Percentiles rank a stretch among this genome's conserved stretches.
Evolutionary conservation across 148 eudicot species (phyloP).

Genomic region (Cornus florida): DNA sequence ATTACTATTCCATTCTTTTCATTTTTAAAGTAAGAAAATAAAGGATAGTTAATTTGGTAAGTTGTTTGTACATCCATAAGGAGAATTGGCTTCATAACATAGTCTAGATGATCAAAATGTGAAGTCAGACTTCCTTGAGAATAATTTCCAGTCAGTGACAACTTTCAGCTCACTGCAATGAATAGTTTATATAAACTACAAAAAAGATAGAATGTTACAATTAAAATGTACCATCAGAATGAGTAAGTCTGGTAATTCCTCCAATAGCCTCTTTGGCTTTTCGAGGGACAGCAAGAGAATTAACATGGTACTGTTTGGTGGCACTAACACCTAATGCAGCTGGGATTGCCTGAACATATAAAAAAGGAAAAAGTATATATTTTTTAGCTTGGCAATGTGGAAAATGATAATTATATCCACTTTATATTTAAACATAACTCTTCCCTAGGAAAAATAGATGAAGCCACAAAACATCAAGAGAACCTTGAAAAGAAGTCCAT

Average conservation of each 20-base stretch:
- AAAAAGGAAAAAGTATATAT: not conserved
- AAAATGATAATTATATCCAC: not conserved
- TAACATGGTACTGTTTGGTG: conserved; percentile 79
- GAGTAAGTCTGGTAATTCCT: conserved; percentile 95
- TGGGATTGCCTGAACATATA: conserved; percentile 73
- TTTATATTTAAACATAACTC: not conserved
- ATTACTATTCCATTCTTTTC: not conserved
- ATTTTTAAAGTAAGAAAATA: no score
- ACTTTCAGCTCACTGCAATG: not conserved
- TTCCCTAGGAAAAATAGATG: not conserved
- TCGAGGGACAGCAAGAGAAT: conserved; percentile 96
- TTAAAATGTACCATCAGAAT: conserved; percentile 69
- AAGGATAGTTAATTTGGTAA: not conserved
- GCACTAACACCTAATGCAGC: conserved; percentile 92
- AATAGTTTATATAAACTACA: not conserved
- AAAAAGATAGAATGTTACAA: not conserved
- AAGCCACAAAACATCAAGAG: conserved; percentile 11
- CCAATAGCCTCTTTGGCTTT: conserved; percentile 99
- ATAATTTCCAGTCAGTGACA: no score
- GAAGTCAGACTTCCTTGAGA: no score
- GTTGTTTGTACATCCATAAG: not conserved
- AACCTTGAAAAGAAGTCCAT: conserved; percentile 98
- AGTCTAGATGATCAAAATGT: no score
- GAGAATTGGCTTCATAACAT: not conserved
- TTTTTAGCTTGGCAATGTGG: no score